Evolutionary conservation across 129 eudicot species (phyloP).

Genomic region (Smallanthus sonchifolius): DNA sequence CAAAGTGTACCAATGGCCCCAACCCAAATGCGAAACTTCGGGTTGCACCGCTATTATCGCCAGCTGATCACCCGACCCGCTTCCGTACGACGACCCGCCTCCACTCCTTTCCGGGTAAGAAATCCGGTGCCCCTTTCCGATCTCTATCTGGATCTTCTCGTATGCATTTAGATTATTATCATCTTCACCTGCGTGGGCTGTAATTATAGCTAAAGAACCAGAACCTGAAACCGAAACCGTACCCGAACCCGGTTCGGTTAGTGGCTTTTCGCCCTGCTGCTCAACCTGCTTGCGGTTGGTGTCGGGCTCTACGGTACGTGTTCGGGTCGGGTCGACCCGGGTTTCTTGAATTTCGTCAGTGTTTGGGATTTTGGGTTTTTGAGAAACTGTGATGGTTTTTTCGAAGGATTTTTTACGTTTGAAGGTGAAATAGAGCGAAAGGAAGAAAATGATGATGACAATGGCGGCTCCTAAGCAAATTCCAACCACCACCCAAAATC

Average conservation of each 20-base stretch:
- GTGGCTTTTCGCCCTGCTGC: slow-evolving; percentile 22
- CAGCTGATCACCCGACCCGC: slow-evolving; percentile 44
- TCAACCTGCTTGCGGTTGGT: not conserved
- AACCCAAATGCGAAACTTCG: slow-evolving; percentile 89
- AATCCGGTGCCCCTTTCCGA: slow-evolving; percentile 67
- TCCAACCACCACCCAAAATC: slow-evolving; percentile 73
- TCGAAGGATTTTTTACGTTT: slow-evolving; percentile 24
- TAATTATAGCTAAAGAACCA: slow-evolving; percentile 33
- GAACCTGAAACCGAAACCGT: slow-evolving; percentile 16
- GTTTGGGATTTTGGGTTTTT: slow-evolving; percentile 56
- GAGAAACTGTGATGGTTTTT: slow-evolving; percentile 21
- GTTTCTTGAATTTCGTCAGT: slow-evolving; percentile 64
- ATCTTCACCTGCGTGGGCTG: slow-evolving; percentile 27
- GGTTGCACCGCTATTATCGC: slow-evolving; percentile 41
- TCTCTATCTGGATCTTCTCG: slow-evolving; percentile 62
- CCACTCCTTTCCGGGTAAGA: slow-evolving; percentile 40
- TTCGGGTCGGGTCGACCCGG: slow-evolving; percentile 45
- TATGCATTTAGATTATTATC: slow-evolving; percentile 29
- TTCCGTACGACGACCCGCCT: slow-evolving; percentile 40
- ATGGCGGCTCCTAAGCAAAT: slow-evolving; percentile 64
- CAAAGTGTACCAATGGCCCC: slow-evolving; percentile 93
- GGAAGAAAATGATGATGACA: slow-evolving; percentile 49
- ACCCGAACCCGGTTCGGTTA: slow-evolving; percentile 27
- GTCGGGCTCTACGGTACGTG: not conserved
- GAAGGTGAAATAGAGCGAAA: slow-evolving; percentile 70